Conservation (phyloP, 2,329 filamentous ascomycete genomes). For the Dactylellina sp. region DNA sequence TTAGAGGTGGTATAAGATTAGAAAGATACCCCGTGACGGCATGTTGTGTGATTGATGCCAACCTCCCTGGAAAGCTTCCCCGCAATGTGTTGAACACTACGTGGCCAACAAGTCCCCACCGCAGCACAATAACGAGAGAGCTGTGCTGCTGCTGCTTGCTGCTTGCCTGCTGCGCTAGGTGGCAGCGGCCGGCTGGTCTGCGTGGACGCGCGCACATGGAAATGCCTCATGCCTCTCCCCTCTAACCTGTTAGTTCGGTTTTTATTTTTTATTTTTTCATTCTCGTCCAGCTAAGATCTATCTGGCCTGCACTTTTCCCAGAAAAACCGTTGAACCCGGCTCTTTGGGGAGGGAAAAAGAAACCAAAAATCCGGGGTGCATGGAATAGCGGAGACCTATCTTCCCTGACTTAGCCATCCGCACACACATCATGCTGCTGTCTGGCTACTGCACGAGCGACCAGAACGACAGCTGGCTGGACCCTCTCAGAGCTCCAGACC, state of each 20-base stretch:
- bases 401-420: neutral
- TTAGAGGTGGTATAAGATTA: no score
- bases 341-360: slow-evolving; percentile 50
- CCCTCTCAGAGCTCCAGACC: no score
- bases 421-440: neutral
- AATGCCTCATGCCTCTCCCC: slow-evolving; percentile 13
- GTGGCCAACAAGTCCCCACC: slow-evolving; percentile 6
- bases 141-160: neutral
- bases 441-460: no score
- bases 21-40: slow-evolving; percentile 18
- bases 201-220: slow-evolving; percentile 10
- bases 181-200: neutral
- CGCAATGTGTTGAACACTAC: slow-evolving; percentile 56
- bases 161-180: neutral
- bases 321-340: slow-evolving; percentile 36
- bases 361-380: slow-evolving; percentile 54
- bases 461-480: neutral
- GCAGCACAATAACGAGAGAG: no score
- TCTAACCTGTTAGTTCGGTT: neutral
- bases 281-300: neutral
- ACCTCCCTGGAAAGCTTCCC: slow-evolving; percentile 21
- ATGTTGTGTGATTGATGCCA: neutral
- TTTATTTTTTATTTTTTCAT: slow-evolving; percentile 6
- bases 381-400: slow-evolving; percentile 4
- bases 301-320: neutral